A percentile compares a stretch with the other conserved stretches of the same genome.
Conservation (phyloP, 805 yeast species). For the Hanseniaspora clermontiae region DNA sequence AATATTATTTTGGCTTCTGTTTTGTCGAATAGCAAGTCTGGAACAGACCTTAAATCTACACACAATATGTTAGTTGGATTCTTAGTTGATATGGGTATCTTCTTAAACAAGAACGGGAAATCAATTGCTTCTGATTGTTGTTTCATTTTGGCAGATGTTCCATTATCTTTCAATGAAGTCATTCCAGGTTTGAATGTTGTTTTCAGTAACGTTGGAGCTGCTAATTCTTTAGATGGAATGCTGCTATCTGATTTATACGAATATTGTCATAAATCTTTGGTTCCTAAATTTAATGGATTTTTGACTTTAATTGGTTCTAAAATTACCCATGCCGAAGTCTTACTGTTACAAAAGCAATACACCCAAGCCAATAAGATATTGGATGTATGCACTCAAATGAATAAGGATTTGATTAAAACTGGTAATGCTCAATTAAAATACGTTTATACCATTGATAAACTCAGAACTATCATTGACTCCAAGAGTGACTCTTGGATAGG, state of each 20-base stretch:
- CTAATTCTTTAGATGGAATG: conserved; percentile 32
- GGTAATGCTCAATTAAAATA: conserved; percentile 27
- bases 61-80: conserved; percentile 28
- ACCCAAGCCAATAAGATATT: conserved; percentile 50
- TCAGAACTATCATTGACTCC: conserved; percentile 38
- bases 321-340: conserved; percentile 50
- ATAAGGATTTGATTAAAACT: conserved; percentile 32
- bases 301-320: conserved; percentile 50
- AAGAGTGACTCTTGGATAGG: conserved; percentile 64
- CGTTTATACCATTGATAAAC: conserved; percentile 27
- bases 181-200: conserved; percentile 24
- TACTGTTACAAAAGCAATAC: conserved; percentile 55
- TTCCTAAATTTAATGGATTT: conserved; percentile 25
- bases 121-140: conserved; percentile 34
- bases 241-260: conserved; percentile 63
- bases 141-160: conserved; percentile 36
- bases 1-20: conserved; percentile 34
- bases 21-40: conserved; percentile 25
- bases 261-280: conserved; percentile 30
- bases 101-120: conserved; percentile 29
- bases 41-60: conserved; percentile 1
- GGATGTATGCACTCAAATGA: conserved; percentile 35
- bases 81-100: conserved; percentile 39
- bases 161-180: conserved; percentile 29
- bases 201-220: conserved; percentile 33